Conservation (phyloP, 352 stramenopile species). For the Phytophthora macrochlamydospora region DNA sequence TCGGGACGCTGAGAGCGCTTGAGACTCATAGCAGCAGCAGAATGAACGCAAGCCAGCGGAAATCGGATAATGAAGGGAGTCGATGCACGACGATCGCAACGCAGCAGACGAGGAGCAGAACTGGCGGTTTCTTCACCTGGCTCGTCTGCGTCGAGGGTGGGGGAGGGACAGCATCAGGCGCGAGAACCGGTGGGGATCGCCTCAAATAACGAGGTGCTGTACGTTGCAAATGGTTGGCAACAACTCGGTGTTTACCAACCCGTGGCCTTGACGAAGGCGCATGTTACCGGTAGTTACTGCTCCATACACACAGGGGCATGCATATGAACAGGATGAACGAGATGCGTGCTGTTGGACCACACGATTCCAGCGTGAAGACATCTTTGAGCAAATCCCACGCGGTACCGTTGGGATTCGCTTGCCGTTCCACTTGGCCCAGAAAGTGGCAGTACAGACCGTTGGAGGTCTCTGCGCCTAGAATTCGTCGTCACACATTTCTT, state of each 20-base stretch:
- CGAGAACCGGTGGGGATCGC: not conserved
- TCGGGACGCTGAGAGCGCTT: slow-evolving; percentile 26
- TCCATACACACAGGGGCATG: too few species aligned
- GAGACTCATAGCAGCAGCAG: slow-evolving; percentile 15
- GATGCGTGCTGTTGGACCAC: too few species aligned
- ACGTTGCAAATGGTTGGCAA: not conserved
- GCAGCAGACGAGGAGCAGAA: not conserved
- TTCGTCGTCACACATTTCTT: too few species aligned
- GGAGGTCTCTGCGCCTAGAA: too few species aligned
- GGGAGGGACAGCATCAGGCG: not conserved
- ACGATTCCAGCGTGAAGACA: too few species aligned
- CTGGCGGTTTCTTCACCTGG: not conserved
- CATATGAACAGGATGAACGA: too few species aligned
- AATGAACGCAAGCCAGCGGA: not conserved
- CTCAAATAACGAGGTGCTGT: not conserved
- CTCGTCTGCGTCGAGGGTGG: not conserved
- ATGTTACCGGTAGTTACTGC: not conserved
- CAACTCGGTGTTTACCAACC: not conserved
- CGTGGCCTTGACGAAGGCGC: not conserved
- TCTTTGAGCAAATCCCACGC: too few species aligned
- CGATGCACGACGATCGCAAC: not conserved
- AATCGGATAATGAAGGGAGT: slow-evolving; percentile 3
- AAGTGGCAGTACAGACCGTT: too few species aligned
- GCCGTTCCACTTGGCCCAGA: too few species aligned
- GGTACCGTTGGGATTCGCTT: too few species aligned